A percentile compares a stretch with the other conserved stretches of the same genome.
Evolutionary conservation across 257 asterid species (phyloP).

Genomic region (Solanum medicagineum): DNA sequence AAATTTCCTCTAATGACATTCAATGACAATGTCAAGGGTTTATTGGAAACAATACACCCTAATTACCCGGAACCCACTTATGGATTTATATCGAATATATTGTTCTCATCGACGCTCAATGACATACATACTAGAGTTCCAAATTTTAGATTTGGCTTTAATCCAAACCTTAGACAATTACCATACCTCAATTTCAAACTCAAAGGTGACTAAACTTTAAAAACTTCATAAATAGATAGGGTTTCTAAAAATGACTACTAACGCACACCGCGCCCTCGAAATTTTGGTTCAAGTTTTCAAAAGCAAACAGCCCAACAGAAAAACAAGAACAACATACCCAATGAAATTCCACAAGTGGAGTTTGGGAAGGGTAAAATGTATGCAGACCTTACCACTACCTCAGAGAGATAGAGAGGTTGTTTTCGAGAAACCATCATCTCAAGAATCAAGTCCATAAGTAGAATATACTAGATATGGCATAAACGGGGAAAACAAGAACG

Average conservation of each 20-base stretch:
- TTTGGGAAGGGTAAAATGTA: no score
- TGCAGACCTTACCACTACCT: no score
- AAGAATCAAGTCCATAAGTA: no score
- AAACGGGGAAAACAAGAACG: no score
- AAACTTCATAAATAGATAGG: background rate
- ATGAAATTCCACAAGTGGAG: no score
- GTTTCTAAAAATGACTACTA: background rate
- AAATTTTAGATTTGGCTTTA: background rate
- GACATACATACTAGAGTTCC: background rate
- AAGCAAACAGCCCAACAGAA: background rate
- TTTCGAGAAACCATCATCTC: no score
- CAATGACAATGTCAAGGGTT: background rate
- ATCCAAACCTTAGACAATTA: no score
- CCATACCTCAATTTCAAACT: no score
- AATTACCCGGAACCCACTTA: rapidly evolving
- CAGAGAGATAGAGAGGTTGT: no score
- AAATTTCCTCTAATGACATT: background rate
- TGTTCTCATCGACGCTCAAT: background rate
- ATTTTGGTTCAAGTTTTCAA: background rate
- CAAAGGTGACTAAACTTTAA: background rate
- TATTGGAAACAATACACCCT: background rate
- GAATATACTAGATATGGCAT: no score
- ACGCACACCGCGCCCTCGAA: background rate
- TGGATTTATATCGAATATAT: background rate
- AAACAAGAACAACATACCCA: no score